These are phyloP conservation scores for Backusella sp. DNA, from an alignment of 192 early-diverging fungal genomes.

Conservation along the genomic window DNA sequence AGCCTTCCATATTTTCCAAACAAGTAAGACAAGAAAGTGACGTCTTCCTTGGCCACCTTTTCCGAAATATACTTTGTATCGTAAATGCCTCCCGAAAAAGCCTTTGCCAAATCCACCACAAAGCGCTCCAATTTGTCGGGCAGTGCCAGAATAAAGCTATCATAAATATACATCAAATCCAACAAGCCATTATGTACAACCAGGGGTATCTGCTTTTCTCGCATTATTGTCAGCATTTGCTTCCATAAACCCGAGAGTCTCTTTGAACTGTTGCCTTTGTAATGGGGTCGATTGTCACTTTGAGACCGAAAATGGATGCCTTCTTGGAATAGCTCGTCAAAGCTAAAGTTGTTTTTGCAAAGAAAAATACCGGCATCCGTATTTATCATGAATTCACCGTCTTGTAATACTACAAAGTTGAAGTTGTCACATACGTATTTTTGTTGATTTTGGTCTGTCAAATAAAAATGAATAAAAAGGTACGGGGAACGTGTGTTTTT, in stretches of 20 bases:
- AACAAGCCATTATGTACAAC: slow-evolving; percentile 95
- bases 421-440: slow-evolving; percentile 58
- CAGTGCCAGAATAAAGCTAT: slow-evolving; percentile 79
- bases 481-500: not conserved
- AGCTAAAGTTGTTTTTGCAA: slow-evolving; percentile 85
- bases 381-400: slow-evolving; percentile 56
- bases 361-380: slow-evolving; percentile 77
- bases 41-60: slow-evolving; percentile 60
- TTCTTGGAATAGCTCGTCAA: slow-evolving; percentile 70
- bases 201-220: slow-evolving; percentile 60
- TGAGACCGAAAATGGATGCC: slow-evolving; percentile 82
- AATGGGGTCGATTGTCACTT: not conserved
- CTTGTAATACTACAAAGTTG: slow-evolving; percentile 14
- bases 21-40: slow-evolving; percentile 72
- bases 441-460: not conserved
- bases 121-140: slow-evolving; percentile 73
- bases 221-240: slow-evolving; percentile 1
- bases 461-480: not conserved
- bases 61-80: slow-evolving; percentile 94
- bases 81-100: slow-evolving; percentile 87
- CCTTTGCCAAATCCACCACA: slow-evolving; percentile 75
- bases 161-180: slow-evolving; percentile 93
- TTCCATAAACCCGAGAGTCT: slow-evolving; percentile 8
- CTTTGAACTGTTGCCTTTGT: not conserved
- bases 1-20: slow-evolving; percentile 51